Base-by-base conservation (phyloP, 225 moss, liverwort and hornwort genomes). In the Rhytidiadelphus loreus region DNA sequence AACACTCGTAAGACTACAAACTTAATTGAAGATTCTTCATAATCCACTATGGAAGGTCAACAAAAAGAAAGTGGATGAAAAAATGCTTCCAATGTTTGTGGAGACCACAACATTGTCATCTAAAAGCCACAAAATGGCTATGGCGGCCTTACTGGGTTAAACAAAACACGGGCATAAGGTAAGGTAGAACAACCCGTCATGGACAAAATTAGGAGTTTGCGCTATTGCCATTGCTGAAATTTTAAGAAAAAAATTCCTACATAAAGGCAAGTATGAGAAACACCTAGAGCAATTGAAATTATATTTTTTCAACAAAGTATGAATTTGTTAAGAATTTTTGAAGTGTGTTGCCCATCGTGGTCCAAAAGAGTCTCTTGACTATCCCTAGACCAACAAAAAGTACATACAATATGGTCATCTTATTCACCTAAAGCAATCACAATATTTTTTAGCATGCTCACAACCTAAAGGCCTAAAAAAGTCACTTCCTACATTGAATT, bases 371-470 rank as follows among this genome's bases (percentile, higher is more conserved):
- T 71, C 3, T 43, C 0, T 43, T 13, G 0, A 16, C 9, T 72
- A 44, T 0, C 10, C 6, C 8, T 1, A 72, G 28, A 44, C 6
- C 16, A 28, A 72, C 0, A 44, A 72, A 43, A 72, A 44, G 9
- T 44, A 3, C 17, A 44, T 72, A 2, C 3, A 44, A 44, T 3
- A 28, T 71, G 5, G 14, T 7, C 25, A 71, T 71, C 6, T 71
- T 71, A 9, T 2, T 43, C 15, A 71, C 3, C 5, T 41, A 16
- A 9, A 9, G 15, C 1, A 41, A 0, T 28, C 2, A 16, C 8
- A 41, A 41, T 41, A 70, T 25, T 41, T 41, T 25, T 2, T 25
- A 70, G 26, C 1, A 25, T 25, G 15, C 5, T 1, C 2, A 41
- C 25, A 41, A 43, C 9, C 43, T 43, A 2, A 71, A 71, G 2